A percentile compares a stretch with the other conserved stretches of the same genome.
These are phyloP conservation scores for Danielozyma ontarioensis DNA, from an alignment of 805 yeast genomes.

Conservation along the genomic window DNA sequence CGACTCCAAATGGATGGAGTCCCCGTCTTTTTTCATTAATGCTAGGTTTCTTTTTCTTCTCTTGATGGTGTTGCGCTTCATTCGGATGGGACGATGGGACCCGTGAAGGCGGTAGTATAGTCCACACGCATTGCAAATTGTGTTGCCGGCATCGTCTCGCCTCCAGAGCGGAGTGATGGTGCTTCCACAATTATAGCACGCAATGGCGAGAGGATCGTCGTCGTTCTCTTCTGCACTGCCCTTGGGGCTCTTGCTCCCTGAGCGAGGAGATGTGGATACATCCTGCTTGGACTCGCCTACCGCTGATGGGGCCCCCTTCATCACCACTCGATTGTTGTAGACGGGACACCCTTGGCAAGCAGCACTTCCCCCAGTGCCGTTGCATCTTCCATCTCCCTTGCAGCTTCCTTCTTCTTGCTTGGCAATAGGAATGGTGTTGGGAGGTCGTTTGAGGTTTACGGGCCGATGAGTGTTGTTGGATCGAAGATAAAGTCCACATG, in stretches of 20 bases:
- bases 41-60: constrained; percentile 53
- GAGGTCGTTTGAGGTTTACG: constrained; percentile 55
- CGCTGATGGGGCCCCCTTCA: constrained; percentile 12
- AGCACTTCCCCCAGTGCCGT: constrained; percentile 80
- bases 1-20: not conserved
- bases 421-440: constrained; percentile 41
- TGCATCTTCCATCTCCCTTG: constrained; percentile 74
- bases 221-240: constrained; percentile 3
- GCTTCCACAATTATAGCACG: constrained; percentile 80
- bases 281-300: not conserved
- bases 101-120: constrained; percentile 74
- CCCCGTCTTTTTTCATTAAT: constrained; percentile 1
- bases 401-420: constrained; percentile 52
- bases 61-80: constrained; percentile 70
- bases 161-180: constrained; percentile 88
- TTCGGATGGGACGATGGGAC: constrained; percentile 65
- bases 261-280: constrained; percentile 1
- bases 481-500: constrained; percentile 55
- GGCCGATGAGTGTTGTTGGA: constrained; percentile 64
- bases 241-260: constrained; percentile 4
- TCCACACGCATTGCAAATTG: constrained; percentile 88
- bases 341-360: constrained; percentile 86
- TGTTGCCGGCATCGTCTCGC: constrained; percentile 73
- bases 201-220: constrained; percentile 52
- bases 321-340: constrained; percentile 60